Conservation (phyloP, 352 stramenopile species). For the Hyaloperonospora brassicae region DNA sequence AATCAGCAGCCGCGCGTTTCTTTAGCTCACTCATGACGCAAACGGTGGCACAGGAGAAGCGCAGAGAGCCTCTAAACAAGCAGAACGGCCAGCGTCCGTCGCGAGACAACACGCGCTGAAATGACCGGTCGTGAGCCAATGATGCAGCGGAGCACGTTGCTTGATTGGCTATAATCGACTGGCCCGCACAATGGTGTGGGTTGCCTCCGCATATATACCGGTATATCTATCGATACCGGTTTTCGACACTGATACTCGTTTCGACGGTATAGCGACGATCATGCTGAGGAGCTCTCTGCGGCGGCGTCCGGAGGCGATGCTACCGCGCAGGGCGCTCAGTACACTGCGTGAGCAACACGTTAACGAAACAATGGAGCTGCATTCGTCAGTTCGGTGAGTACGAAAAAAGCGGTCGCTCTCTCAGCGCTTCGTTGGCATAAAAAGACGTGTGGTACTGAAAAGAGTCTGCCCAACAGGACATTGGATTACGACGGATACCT, state of each 20-base stretch:
- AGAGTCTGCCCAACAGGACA: slow-evolving; percentile 35
- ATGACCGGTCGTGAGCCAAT: slow-evolving; percentile 23
- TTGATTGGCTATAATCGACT: slow-evolving; percentile 36
- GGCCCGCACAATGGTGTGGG: slow-evolving; percentile 5
- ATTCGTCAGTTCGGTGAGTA: slow-evolving; percentile 37
- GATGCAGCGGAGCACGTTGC: slow-evolving; percentile 8
- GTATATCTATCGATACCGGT: too few relatives aligned
- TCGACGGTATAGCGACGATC: too few relatives aligned
- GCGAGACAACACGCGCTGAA: background rate
- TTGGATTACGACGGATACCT: slow-evolving; percentile 83
- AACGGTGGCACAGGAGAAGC: background rate
- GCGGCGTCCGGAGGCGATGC: slow-evolving; percentile 7
- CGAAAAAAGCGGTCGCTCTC: background rate
- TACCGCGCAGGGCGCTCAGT: slow-evolving; percentile 9
- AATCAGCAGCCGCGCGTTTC: slow-evolving; percentile 56
- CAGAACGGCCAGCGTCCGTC: background rate
- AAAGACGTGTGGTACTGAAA: background rate
- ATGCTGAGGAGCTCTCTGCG: slow-evolving; percentile 21
- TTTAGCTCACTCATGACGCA: slow-evolving; percentile 48
- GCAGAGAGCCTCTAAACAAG: background rate
- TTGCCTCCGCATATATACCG: background rate
- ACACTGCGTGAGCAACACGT: slow-evolving; percentile 17
- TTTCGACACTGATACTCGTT: too few relatives aligned
- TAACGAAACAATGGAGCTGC: slow-evolving; percentile 26
- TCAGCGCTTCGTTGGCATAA: background rate